Evolutionary conservation across 805 yeast species (phyloP).

Genomic region (Wickerhamiella shivajii): DNA sequence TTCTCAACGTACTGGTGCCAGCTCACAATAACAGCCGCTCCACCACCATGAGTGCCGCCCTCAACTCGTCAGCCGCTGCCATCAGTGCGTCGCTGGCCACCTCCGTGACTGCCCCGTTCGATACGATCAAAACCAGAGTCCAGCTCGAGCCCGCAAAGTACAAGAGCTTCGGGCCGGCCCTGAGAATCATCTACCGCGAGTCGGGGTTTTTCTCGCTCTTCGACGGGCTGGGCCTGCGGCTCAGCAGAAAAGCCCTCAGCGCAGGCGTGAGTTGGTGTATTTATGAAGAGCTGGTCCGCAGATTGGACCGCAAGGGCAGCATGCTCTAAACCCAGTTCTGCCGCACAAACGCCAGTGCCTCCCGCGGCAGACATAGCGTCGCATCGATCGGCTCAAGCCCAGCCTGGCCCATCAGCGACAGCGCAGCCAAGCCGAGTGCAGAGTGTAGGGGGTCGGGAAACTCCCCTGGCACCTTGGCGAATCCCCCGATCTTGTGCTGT

Average conservation of each 20-base stretch:
- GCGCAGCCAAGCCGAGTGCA: slow-evolving; percentile 37
- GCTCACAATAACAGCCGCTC: slow-evolving; percentile 11
- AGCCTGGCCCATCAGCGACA: slow-evolving; percentile 23
- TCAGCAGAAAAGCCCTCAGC: slow-evolving; percentile 73
- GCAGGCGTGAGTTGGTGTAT: slow-evolving; percentile 97
- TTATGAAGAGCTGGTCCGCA: slow-evolving; percentile 65
- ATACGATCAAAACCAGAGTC: slow-evolving; percentile 81
- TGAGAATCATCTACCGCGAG: slow-evolving; percentile 26
- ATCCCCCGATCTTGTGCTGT: slow-evolving; percentile 64
- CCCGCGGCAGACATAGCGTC: slow-evolving; percentile 2
- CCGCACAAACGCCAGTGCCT: not conserved
- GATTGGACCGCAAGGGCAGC: slow-evolving; percentile 9
- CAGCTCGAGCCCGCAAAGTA: slow-evolving; percentile 49
- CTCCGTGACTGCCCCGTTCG: slow-evolving; percentile 84
- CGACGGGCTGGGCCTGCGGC: slow-evolving; percentile 69
- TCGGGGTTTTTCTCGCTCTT: slow-evolving; percentile 48
- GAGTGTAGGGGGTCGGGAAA: slow-evolving; percentile 52
- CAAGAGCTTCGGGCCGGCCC: slow-evolving; percentile 30
- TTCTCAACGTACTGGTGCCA: slow-evolving; percentile 33
- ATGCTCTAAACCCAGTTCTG: not conserved
- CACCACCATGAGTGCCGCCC: slow-evolving; percentile 34
- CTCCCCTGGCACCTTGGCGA: slow-evolving; percentile 44
- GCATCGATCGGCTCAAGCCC: slow-evolving; percentile 20
- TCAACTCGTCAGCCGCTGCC: slow-evolving; percentile 67
- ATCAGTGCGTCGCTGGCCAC: slow-evolving; percentile 70